These are phyloP conservation scores for Arxiozyma slooffiae DNA, from an alignment of 1,139 yeast species.

Conservation along the genomic window DNA sequence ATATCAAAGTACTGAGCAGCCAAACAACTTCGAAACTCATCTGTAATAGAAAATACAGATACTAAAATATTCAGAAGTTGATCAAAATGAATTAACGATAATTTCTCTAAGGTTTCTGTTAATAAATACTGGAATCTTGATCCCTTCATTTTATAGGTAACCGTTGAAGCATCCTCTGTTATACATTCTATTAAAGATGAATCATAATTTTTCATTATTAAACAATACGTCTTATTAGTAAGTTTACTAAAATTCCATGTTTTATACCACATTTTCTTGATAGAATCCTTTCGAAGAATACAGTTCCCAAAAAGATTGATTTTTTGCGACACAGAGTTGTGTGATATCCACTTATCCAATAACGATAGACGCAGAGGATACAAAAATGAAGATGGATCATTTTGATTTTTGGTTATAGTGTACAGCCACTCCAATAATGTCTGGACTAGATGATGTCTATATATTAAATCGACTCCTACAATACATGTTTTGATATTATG, in stretches of 20 bases:
- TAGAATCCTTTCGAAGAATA: constrained; percentile 16
- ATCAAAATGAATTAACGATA: constrained; percentile 51
- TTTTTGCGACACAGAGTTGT: constrained; percentile 5
- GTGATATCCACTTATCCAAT: constrained; percentile 18
- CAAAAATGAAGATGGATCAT: not conserved
- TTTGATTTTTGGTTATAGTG: constrained; percentile 2
- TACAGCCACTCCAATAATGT: constrained; percentile 23
- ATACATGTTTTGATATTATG: constrained; percentile 19
- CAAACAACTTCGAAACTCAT: constrained; percentile 47
- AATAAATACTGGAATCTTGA: constrained; percentile 72
- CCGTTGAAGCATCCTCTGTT: constrained; percentile 16
- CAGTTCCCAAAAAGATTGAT: constrained; percentile 23
- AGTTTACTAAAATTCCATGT: constrained; percentile 25
- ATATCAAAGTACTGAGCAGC: constrained; percentile 77
- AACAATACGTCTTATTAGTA: constrained; percentile 32
- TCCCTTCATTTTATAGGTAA: constrained; percentile 41
- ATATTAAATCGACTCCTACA: constrained; percentile 18
- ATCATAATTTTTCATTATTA: constrained; percentile 36
- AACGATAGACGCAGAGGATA: constrained; percentile 19
- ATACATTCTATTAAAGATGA: constrained; percentile 36
- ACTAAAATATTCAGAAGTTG: constrained; percentile 60
- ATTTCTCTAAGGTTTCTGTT: constrained; percentile 40
- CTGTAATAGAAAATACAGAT: constrained; percentile 58
- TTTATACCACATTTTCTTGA: constrained; percentile 20
- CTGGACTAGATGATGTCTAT: constrained; percentile 19